Evolutionary conservation across 495 filamentous ascomycete genomes (phyloP).

Genomic region (Aspergillus indologenus): DNA sequence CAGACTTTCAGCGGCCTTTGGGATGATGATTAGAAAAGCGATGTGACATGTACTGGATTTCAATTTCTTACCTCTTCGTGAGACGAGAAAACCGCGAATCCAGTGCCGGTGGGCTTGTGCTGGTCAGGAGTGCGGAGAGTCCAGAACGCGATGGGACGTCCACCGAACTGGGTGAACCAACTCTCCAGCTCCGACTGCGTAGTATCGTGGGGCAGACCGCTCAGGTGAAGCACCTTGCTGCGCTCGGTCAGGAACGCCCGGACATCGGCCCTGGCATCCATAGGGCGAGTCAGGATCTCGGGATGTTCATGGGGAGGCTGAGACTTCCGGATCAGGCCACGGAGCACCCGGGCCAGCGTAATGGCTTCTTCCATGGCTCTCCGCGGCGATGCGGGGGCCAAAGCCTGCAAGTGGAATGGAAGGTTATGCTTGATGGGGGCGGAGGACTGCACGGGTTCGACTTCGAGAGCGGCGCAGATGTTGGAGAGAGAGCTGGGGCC

Average conservation of each 20-base stretch:
- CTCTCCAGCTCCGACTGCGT: constrained; percentile 97
- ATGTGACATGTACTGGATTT: constrained; percentile 17
- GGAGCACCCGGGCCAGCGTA: constrained; percentile 86
- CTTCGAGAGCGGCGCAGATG: constrained; percentile 96
- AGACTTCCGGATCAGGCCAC: constrained; percentile 90
- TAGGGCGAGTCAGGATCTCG: constrained; percentile 87
- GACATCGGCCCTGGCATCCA: constrained; percentile 97
- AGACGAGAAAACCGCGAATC: constrained; percentile 96
- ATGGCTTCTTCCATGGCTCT: constrained; percentile 97
- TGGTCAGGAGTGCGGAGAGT: constrained; percentile 96
- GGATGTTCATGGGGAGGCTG: constrained; percentile 90
- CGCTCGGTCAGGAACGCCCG: constrained; percentile 90
- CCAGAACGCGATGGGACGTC: constrained; percentile 99
- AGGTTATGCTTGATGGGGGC: constrained; percentile 98
- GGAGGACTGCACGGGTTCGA: constrained; percentile 92
- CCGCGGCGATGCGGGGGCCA: constrained; percentile 93
- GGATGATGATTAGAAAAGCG: constrained; percentile 7
- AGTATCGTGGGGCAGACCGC: constrained; percentile 93
- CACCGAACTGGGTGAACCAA: constrained; percentile 99
- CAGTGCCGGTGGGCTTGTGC: constrained; percentile 96
- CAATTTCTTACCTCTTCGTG: constrained; percentile 87
- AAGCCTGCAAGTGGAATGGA: constrained; percentile 93
- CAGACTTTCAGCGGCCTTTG: constrained; percentile 85
- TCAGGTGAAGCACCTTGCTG: constrained; percentile 97
- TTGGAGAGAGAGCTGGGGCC: constrained; percentile 92